A percentile compares a stretch with the other conserved stretches of the same genome.
Conservation (phyloP, 2,329 filamentous ascomycete genomes). For the Calonectria fujianensis region DNA sequence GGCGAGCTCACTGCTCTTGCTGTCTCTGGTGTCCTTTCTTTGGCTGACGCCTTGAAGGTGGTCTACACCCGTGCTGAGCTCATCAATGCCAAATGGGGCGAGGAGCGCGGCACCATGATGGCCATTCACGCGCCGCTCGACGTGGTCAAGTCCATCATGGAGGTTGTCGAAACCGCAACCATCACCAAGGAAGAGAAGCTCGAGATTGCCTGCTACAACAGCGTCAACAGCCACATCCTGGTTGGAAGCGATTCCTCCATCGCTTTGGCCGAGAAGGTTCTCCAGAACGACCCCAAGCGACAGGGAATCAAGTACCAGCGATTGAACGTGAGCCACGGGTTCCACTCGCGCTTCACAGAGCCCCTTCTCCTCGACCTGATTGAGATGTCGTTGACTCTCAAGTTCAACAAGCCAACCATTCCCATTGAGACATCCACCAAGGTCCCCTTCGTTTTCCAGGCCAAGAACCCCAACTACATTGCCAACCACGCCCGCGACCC, state of each 20-base stretch:
- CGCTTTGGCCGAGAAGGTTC: slow-evolving; percentile 29
- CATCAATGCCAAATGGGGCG: slow-evolving; percentile 58
- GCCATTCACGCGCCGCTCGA: slow-evolving; percentile 49
- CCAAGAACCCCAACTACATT: slow-evolving; percentile 30
- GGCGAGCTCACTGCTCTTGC: slow-evolving; percentile 62
- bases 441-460: slow-evolving; percentile 3
- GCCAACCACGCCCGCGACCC: slow-evolving; percentile 43
- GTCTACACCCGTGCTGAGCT: slow-evolving; percentile 57
- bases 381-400: slow-evolving; percentile 27
- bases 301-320: slow-evolving; percentile 41
- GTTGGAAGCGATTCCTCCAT: slow-evolving; percentile 35
- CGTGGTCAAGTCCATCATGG: slow-evolving; percentile 36
- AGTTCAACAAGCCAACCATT: slow-evolving; percentile 37
- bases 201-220: slow-evolving; percentile 48
- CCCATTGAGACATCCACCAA: slow-evolving; percentile 41
- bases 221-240: slow-evolving; percentile 38
- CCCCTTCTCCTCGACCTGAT: slow-evolving; percentile 37
- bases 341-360: slow-evolving; percentile 43
- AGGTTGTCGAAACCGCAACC: slow-evolving; percentile 25
- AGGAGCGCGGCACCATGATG: slow-evolving; percentile 61
- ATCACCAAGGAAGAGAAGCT: slow-evolving; percentile 32
- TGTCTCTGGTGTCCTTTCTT: slow-evolving; percentile 57
- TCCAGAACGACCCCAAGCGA: slow-evolving; percentile 33
- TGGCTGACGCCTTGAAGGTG: slow-evolving; percentile 58
- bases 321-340: slow-evolving; percentile 42